Evolutionary conservation across 78 protist species (phyloP).

Genomic region (Dictyostelium citrinum): DNA sequence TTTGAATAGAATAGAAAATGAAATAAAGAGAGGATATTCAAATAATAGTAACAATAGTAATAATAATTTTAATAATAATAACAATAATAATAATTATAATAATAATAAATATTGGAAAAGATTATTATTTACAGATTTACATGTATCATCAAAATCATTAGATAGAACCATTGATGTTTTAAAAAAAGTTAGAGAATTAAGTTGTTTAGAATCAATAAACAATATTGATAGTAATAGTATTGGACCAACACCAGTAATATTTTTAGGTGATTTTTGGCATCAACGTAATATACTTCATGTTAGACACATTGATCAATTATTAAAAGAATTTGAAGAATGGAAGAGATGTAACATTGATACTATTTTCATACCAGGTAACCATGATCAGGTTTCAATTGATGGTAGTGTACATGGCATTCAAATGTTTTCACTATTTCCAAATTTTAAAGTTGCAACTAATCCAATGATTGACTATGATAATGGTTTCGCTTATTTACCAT

Average conservation of each 20-base stretch:
- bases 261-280: constrained; percentile 77
- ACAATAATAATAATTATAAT: neutral
- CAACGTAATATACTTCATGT: constrained; percentile 61
- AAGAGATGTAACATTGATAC: neutral
- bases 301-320: constrained; percentile 36
- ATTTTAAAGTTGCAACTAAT: constrained; percentile 31
- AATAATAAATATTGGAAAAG: constrained; percentile 29
- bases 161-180: constrained; percentile 23
- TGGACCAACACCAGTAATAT: constrained; percentile 12
- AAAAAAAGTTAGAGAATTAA: constrained; percentile 9
- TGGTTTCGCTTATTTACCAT: constrained; percentile 47
- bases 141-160: constrained; percentile 66
- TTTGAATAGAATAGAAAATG: neutral
- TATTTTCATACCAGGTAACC: constrained; percentile 44
- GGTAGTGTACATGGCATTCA: constrained; percentile 60
- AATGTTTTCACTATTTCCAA: constrained; percentile 29
- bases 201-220: neutral
- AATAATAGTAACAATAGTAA: no score
- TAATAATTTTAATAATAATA: neutral
- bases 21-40: neutral
- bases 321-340: constrained; percentile 50
- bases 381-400: constrained; percentile 63
- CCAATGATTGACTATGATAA: constrained; percentile 10
- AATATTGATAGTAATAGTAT: neutral
- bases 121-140: constrained; percentile 69